A percentile compares a stretch with the other conserved stretches of the same genome.
Conservation (phyloP, 768 basidiomycete species). For the Trametes meyenii region DNA sequence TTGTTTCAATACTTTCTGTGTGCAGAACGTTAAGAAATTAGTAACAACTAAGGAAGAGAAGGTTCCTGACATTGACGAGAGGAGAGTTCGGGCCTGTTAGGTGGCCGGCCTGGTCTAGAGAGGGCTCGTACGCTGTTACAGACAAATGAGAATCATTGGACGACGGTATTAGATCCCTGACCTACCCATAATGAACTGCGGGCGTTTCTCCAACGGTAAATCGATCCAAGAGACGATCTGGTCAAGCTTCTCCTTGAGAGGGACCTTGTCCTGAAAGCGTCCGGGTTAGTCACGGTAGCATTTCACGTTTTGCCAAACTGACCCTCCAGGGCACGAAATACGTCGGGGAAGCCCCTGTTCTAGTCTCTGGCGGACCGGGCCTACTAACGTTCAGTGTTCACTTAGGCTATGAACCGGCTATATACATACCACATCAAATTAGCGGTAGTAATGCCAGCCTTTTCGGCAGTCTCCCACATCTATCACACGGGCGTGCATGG, state of each 20-base stretch:
- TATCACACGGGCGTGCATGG: conserved; percentile 32
- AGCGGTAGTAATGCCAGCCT: conserved; percentile 72
- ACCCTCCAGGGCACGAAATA: conserved; percentile 84
- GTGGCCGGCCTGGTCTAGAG: conserved; percentile 86
- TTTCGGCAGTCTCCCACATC: conserved; percentile 91
- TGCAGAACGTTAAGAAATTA: background rate
- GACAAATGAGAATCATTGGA: background rate
- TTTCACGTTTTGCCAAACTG: background rate
- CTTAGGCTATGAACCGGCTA: background rate
- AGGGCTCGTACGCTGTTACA: conserved; percentile 76
- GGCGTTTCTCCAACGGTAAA: conserved; percentile 67
- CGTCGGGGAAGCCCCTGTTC: conserved; percentile 63
- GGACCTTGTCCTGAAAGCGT: conserved; percentile 52
- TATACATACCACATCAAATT: conserved; percentile 87
- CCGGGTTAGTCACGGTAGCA: background rate
- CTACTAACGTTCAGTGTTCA: conserved; percentile 38
- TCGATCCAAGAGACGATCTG: conserved; percentile 86
- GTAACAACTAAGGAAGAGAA: background rate
- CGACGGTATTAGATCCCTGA: conserved; percentile 21
- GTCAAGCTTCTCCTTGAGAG: conserved; percentile 70
- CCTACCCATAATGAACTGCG: conserved; percentile 74
- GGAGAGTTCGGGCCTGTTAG: conserved; percentile 66
- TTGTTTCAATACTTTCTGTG: conserved; percentile 60
- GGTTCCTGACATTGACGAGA: conserved; percentile 63
- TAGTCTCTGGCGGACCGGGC: conserved; percentile 82